Conservation (phyloP, 139 green algal species). For the Volvox africanus region DNA sequence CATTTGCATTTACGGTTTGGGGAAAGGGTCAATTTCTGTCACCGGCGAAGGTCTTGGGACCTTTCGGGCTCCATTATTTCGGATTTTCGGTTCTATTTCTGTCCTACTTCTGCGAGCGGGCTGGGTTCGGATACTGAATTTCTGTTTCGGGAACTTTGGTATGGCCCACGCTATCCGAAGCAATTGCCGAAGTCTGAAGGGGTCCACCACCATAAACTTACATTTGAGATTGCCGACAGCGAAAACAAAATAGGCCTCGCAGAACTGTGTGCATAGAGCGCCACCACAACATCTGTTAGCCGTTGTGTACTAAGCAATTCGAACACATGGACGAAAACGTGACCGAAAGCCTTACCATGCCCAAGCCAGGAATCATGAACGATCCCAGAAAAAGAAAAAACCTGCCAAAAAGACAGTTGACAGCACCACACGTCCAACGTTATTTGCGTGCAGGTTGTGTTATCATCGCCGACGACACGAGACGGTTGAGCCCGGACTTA, state of each 20-base stretch:
- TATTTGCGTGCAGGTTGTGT: background rate
- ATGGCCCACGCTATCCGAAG: too few species aligned
- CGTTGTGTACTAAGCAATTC: background rate
- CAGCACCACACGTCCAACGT: background rate
- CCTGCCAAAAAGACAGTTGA: background rate
- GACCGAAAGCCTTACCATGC: slow-evolving; percentile 6
- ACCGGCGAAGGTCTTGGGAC: too few species aligned
- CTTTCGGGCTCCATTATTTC: too few species aligned
- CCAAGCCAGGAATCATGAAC: slow-evolving; percentile 40
- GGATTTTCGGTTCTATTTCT: too few species aligned
- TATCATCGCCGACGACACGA: background rate
- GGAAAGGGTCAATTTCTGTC: too few species aligned
- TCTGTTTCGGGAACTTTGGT: too few species aligned
- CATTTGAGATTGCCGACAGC: slow-evolving; percentile 28
- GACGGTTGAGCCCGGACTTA: background rate
- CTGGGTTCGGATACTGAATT: too few species aligned
- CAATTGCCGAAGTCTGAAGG: too few species aligned
- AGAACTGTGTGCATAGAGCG: slow-evolving; percentile 1
- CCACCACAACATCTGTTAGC: too few species aligned
- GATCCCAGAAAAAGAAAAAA: slow-evolving; percentile 30
- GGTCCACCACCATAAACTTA: background rate
- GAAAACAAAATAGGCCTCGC: slow-evolving; percentile 45
- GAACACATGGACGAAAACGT: background rate
- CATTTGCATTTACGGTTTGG: too few species aligned
- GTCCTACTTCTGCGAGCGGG: too few species aligned